Evolutionary conservation across 352 stramenopile genomes (phyloP).

Genomic region (Phytophthora tentaculata): DNA sequence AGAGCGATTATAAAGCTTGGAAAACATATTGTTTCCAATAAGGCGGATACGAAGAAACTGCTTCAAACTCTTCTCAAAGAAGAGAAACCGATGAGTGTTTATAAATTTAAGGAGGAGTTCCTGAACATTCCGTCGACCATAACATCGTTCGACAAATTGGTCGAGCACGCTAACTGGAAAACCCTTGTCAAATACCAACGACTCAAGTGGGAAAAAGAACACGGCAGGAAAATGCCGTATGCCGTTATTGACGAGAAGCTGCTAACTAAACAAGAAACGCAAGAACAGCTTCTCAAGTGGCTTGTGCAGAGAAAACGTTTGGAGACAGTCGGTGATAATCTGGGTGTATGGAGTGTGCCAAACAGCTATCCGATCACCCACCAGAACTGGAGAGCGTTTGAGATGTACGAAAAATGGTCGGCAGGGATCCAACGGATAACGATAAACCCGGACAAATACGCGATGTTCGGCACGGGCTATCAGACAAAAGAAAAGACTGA

Average conservation of each 20-base stretch:
- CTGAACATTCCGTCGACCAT: background rate
- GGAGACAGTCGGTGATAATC: background rate
- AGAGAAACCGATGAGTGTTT: background rate
- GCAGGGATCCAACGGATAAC: background rate
- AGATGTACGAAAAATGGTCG: constrained; percentile 11
- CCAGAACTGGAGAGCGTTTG: constrained; percentile 14
- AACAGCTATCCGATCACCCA: background rate
- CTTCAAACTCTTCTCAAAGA: background rate
- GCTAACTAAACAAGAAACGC: constrained; percentile 4
- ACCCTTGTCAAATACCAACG: constrained; percentile 4
- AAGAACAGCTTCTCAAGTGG: constrained; percentile 1
- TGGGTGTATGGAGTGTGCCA: constrained; percentile 3
- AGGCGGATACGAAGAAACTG: background rate
- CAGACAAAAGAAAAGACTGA: background rate
- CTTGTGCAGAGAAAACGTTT: background rate
- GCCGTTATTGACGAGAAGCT: background rate
- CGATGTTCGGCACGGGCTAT: background rate
- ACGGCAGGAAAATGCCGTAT: background rate
- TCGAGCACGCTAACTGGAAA: constrained; percentile 3
- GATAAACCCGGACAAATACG: background rate
- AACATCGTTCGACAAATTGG: background rate
- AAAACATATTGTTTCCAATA: background rate
- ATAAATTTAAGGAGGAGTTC: background rate
- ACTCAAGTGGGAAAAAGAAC: background rate
- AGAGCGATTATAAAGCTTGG: background rate